A percentile compares a stretch with the other conserved stretches of the same genome.
Evolutionary conservation across 177 flowering plant species (phyloP).

Genomic region (Vitis hybrid): DNA sequence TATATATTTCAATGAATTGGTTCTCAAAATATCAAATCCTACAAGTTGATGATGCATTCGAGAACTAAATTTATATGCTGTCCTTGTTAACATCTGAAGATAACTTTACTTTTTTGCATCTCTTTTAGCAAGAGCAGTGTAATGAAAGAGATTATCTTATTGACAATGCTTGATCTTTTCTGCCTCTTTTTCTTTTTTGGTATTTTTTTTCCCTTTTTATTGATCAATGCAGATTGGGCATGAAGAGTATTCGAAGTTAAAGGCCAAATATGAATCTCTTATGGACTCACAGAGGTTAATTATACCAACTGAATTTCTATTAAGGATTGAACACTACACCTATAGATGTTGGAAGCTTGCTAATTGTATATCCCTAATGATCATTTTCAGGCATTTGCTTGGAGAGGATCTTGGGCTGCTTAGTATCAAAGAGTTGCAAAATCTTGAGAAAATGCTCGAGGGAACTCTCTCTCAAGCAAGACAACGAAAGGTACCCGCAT

Average conservation of each 20-base stretch:
- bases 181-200: background rate
- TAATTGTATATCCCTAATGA: background rate
- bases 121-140: too few species aligned
- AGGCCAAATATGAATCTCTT: constrained; percentile 64
- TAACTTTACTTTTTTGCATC: too few species aligned
- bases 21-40: too few species aligned
- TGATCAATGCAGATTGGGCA: constrained; percentile 46
- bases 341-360: background rate
- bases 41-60: too few species aligned
- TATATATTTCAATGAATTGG: too few species aligned
- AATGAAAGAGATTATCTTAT: background rate
- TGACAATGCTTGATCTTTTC: background rate
- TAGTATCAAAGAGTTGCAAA: constrained; percentile 61
- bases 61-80: too few species aligned
- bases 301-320: background rate
- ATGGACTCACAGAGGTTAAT: constrained; percentile 65
- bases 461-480: constrained; percentile 61
- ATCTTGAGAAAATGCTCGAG: constrained; percentile 75
- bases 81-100: too few species aligned
- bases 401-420: constrained; percentile 81
- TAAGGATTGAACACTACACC: background rate
- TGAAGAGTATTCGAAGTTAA: constrained; percentile 57
- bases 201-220: background rate
- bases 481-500: constrained; percentile 54
- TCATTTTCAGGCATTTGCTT: constrained; percentile 53